Evolutionary conservation across 2,329 filamentous ascomycete genomes (phyloP), one percentile per base, ranked within the genome.

Genomic region (Cryphonectria parasitica): DNA sequence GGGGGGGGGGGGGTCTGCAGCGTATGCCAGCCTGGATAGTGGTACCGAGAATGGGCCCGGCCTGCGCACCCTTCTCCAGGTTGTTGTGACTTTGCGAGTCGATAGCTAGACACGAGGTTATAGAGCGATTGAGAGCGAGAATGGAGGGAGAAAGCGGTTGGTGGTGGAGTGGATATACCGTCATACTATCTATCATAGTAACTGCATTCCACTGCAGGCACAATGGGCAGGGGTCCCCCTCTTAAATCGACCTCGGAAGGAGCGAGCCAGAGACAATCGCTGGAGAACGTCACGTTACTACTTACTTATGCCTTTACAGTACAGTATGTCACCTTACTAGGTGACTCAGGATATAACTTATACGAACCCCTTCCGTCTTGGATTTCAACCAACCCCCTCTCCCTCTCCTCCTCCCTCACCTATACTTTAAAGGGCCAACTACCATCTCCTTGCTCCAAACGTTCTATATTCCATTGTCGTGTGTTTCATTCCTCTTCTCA

Each of bases 41-140:
- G 61, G 60, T 39, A 41, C 39, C 61, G 61, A 64, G 36, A 4
- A 64, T 64, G 39, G 39, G 39, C n/a, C 39, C 61, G 61, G 31
- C 58, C 15, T 61, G 61, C 25, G n/a, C 6, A 8, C 45, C 45
- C 22, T 10, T 49, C 45, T 49, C 22, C 45, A 49, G 45, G 7
- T n/a, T 49, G 22, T n/a, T 49, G 45, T n/a, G 22, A n/a, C 45
- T 19, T 49, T n/a, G 45, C 22, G 10, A 5, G 52, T 31, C 25
- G 36, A 63, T 28, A 8, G 25, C 43, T 36, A 28, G 36, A 36
- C 11, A 63, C 36, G 36, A 63, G 31, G 36, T 63, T 43, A 36
- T 22, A 22, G 56, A 36, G 31, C 17, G 45, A n/a, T 10, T 2
- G 45, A 49, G 45, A 49, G 45, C 22, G 3, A 22, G 43, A 8